Evolutionary conservation across 2,329 filamentous ascomycete species (phyloP), one percentile per base, ranked within the genome.

Genomic region (Moelleriella libera): DNA sequence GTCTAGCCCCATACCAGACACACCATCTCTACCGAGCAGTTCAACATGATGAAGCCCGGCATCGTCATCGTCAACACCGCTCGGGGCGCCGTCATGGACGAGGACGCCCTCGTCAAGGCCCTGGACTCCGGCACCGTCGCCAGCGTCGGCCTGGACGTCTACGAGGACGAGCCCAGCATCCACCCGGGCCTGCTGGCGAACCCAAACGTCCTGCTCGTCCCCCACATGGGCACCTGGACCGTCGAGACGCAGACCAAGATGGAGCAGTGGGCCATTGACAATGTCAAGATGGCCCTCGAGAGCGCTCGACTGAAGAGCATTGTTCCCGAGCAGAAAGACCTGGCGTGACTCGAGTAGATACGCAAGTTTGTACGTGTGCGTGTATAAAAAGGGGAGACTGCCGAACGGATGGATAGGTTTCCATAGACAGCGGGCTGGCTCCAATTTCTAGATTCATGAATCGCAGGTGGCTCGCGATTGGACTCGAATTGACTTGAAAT

Each of bases 171-270:
- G 63, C 88, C 88, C 0, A 71, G 76, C 49, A 68, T 94, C 30
- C 85, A 92, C 58, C 80, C 80, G 0, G 84, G 82, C 1, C 68
- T 94, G 41, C 55, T 89, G 11, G 66, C 68, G 12, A 89, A 90
- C 58, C 77, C 78, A 2, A 75, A 78, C 54, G 85, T 86, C 28
- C 70, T 90, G 56, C 70, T 94, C 30, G 67, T 94, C 37, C 88
- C 88, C 46, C 88, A 94, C 63, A 85, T 94, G 84, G 87, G 87
- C 0, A 94, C 88, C 0, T 88, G 77, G 73, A 90, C 85, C 0
- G 68, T 80, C 30, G 86, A 78, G 66, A 78, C 75, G 6, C 69
- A 74, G 60, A 68, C 64, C 42, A 75, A 76, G 63, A 82, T 90
- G 85, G 86, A 90, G 65, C 73, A 80, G 58, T 87, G 81, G 80